phyloP scores from a whole-genome alignment of 139 green algal species.

The Spirogloea muscicola region DNA sequence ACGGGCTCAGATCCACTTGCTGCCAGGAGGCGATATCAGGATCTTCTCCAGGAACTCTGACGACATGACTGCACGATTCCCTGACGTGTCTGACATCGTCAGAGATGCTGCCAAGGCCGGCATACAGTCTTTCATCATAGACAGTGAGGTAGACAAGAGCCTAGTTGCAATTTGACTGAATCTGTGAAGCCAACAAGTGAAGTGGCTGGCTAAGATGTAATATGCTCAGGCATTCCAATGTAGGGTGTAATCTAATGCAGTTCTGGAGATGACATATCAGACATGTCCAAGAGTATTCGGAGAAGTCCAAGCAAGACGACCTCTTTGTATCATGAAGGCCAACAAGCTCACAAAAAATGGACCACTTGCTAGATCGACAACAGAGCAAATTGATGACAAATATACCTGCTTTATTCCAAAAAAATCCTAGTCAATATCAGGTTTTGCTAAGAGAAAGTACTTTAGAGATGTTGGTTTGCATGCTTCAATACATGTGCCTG shows the following conservation, averaged over 20 bases:
- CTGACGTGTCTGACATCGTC: slow-evolving; percentile 59
- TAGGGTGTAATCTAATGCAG: background rate
- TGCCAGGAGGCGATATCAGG: slow-evolving; percentile 51
- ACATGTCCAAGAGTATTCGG: background rate
- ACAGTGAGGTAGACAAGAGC: slow-evolving; percentile 57
- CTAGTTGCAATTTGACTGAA: background rate
- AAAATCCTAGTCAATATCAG: too few relatives aligned
- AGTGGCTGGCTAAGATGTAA: background rate
- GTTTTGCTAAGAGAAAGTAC: slow-evolving; percentile 18
- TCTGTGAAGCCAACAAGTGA: background rate
- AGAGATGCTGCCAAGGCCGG: background rate
- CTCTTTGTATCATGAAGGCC: background rate
- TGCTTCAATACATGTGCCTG: too few relatives aligned
- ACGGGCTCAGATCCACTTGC: slow-evolving; percentile 82
- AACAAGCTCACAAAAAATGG: background rate
- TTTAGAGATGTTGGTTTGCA: too few relatives aligned
- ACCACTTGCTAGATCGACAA: background rate
- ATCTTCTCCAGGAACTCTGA: slow-evolving; percentile 84
- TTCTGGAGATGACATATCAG: background rate
- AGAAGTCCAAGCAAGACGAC: background rate
- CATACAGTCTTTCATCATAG: slow-evolving; percentile 57
- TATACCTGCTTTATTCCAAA: too few relatives aligned
- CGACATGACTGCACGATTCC: slow-evolving; percentile 64
- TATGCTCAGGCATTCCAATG: background rate
- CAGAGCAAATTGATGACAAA: too few relatives aligned